phyloP scores from a whole-genome alignment of 2,329 filamentous ascomycete species.

The Fusarium transvaalense region DNA sequence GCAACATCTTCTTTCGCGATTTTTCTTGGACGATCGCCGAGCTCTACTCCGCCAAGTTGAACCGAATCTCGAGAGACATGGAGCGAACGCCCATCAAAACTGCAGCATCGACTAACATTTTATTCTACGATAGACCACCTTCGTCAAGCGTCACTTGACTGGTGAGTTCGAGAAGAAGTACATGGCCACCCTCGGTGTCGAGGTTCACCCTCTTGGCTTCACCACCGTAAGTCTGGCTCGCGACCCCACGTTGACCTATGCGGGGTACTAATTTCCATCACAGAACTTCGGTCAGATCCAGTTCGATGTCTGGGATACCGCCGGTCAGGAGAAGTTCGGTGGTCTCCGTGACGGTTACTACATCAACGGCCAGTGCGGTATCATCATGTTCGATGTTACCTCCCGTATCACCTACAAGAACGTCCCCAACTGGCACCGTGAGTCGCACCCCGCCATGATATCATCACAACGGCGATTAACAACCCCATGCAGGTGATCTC shows the following conservation, averaged over 20 bases:
- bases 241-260: conserved; percentile 38
- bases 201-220: conserved; percentile 98
- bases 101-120: conserved; percentile 39
- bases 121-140: conserved; percentile 82
- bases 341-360: conserved; percentile 99
- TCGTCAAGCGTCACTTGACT: conserved; percentile 99
- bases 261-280: conserved; percentile 49
- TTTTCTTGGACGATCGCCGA: conserved; percentile 36
- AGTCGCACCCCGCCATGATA: conserved; percentile 56
- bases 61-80: conserved; percentile 26
- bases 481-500: conserved; percentile 78
- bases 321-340: conserved; percentile 99
- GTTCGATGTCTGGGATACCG: conserved; percentile 99
- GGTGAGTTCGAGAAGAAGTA: conserved; percentile 99
- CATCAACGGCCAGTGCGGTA: conserved; percentile 99
- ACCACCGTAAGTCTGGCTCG: conserved; percentile 81
- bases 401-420: conserved; percentile 99
- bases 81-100: conserved; percentile 18
- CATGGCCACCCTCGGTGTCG: conserved; percentile 99
- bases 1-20: conserved; percentile 35
- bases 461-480: conserved; percentile 31
- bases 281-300: conserved; percentile 96
- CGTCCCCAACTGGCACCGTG: conserved; percentile 99
- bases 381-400: conserved; percentile 99
- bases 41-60: conserved; percentile 44